Evolutionary conservation across 2,329 filamentous ascomycete species (phyloP).

Genomic region (Pezicula rhizophila): DNA sequence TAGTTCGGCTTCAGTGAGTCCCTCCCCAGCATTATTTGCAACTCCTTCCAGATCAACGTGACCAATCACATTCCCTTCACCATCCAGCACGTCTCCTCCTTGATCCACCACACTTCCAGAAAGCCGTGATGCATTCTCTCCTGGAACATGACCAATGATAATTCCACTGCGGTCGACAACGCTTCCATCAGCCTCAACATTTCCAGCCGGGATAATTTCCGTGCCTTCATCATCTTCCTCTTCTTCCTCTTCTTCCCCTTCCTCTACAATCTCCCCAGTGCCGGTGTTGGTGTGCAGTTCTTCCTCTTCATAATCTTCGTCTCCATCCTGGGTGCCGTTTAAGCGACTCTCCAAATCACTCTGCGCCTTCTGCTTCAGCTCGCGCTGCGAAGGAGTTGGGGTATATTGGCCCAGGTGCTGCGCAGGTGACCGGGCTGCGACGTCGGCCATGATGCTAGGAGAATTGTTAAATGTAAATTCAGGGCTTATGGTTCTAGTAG

Average conservation of each 20-base stretch:
- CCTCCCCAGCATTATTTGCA: neutral
- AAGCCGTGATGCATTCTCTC: conserved; percentile 39
- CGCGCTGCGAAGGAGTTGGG: too few relatives aligned
- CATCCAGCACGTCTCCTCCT: conserved; percentile 50
- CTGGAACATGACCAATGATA: conserved; percentile 43
- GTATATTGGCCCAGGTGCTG: too few relatives aligned
- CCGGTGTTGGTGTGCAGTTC: conserved; percentile 1
- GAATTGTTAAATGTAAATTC: too few relatives aligned
- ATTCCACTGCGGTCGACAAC: conserved; percentile 49
- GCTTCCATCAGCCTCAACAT: conserved; percentile 43
- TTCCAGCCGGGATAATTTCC: conserved; percentile 15
- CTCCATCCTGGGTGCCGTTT: conserved; percentile 1
- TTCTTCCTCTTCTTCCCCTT: conserved; percentile 6
- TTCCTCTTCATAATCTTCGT: conserved; percentile 10
- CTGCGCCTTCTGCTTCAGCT: too few relatives aligned
- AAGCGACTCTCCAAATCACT: too few relatives aligned
- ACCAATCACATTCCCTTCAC: conserved; percentile 43
- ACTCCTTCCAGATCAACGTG: conserved; percentile 20
- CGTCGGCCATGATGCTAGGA: too few relatives aligned
- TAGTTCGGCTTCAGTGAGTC: conserved; percentile 2
- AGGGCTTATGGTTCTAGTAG: too few relatives aligned
- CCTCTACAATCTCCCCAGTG: neutral
- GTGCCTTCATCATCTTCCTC: conserved; percentile 8
- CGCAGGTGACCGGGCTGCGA: too few relatives aligned
- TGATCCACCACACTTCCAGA: conserved; percentile 40